Base-by-base conservation (phyloP, 495 filamentous ascomycete genomes). In the Umbilicaria muhlenbergii region DNA sequence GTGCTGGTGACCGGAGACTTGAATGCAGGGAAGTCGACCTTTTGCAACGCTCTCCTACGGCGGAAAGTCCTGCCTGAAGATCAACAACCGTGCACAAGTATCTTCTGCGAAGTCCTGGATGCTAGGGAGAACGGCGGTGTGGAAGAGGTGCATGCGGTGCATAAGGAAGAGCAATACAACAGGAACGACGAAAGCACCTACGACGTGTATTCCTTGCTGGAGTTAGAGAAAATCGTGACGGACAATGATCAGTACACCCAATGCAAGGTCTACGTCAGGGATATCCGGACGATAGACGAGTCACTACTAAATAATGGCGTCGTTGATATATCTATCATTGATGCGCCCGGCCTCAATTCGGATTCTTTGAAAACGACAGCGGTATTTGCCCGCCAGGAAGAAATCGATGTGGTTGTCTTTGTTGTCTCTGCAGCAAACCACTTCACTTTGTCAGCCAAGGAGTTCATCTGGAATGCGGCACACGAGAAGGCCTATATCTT, bases 401-500 rank as follows among this genome's bases (percentile, higher is more conserved):
- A 98, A 61, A 96, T 98, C 45, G 91, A 98, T 60, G 91, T 98
- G 4, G 92, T 98, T 16, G 91, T 98, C 1, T 98, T 96, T 47
- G 91, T 98, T 18, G 92, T 98, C 11, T 93, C 86, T 31, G 91
- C 92, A 12, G 87, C 86, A 34, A 96, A 98, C 52, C 92, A 95
- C 59, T 96, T 98, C 59, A 98, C 91, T 2, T 74, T 87, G 39
- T 91, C 89, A 3, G 88, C 92, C 11, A 94, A 86, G 57, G 87
- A 98, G 49, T 98, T 98, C 57, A 94, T 98, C 47, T 77, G 83
- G 66, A 88, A 88, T 43, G 91, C 91, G 10, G 92, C 91, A 12
- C 77, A 86, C 37, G 91, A 98, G 56, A 98, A 98, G 57, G 89
- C 89, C 11, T 96, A 98, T 54, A 89, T 98, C 51, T 98, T 98